Evolutionary conservation across 441 rosid species (phyloP), one percentile per base, ranked within the genome.

Genomic region (Erodium chrysanthum): DNA sequence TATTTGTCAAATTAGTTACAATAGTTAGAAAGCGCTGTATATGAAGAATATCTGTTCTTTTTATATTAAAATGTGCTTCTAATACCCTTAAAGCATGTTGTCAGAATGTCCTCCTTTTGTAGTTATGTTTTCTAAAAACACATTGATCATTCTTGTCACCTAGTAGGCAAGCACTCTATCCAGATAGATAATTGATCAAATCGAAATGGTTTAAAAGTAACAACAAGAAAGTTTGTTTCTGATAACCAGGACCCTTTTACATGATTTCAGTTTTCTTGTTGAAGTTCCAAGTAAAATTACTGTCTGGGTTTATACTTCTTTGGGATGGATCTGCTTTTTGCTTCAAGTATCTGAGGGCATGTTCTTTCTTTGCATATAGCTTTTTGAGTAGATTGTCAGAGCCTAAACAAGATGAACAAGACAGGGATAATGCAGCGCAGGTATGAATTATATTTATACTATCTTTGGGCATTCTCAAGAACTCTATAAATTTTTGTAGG

Each of bases 321-420:
- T 54, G 25, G 18, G 60, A 1, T 20, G 23, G 23, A 54, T 54
- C 60, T 54, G 25, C 25, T 18, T 54, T 54, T 18, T 54, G 60
- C 23, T 54, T 18, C 6, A 54, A 20, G 12, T 20, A 8, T 54
- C 60, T 0, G 3, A 54, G 25, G 60, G 2, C 10, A 54, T 20
- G 60, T 7, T 54, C 22, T 54, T 7, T 17, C 25, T 54, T 54
- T 54, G 60, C 60, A 9, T 20, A 9, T 18, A 54, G 60, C 60
- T 25, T 54, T 20, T 54, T 54, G 60, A 54, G 22, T 54, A 54
- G 60, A 54, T 7, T 54, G 11, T 54, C 60, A 17, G 9, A 54
- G 22, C 18, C 60, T 54, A 20, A 1, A 54, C 23, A 54, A 54
- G 60, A 20, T 54, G 60, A 54, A 54, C 60, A 54, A 54, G 60